Conservation (phyloP, 768 basidiomycete genomes). For the Tylopilus rubrobrunneus region DNA sequence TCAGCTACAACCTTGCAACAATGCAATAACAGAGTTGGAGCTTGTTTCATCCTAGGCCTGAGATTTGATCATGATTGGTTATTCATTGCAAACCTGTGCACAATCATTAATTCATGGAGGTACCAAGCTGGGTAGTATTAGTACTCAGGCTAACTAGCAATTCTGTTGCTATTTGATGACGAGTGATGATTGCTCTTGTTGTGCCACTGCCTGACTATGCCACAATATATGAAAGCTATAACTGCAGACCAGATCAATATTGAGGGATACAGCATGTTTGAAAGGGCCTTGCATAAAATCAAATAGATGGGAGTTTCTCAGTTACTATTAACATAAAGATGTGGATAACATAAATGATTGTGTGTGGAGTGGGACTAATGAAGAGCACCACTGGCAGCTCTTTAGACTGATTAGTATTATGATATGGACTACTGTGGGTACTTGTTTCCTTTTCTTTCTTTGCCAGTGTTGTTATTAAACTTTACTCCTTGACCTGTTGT, state of each 20-base stretch:
- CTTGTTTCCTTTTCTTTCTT: too few relatives aligned
- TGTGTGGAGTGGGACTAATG: not conserved
- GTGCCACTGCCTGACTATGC: conserved; percentile 20
- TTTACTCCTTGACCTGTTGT: too few relatives aligned
- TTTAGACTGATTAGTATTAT: too few relatives aligned
- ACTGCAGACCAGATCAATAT: conserved; percentile 16
- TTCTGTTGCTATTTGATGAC: conserved; percentile 15
- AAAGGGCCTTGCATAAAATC: conserved; percentile 17
- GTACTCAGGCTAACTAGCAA: not conserved
- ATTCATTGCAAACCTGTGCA: conserved; percentile 23
- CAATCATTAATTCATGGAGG: conserved; percentile 21
- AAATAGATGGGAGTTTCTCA: conserved; percentile 26
- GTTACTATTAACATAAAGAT: conserved; percentile 15
- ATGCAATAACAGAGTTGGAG: conserved; percentile 22
- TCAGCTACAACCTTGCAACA: conserved; percentile 11
- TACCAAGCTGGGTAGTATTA: conserved; percentile 9
- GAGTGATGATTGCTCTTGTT: conserved; percentile 19
- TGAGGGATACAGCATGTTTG: conserved; percentile 25
- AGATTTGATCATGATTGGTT: conserved; percentile 13
- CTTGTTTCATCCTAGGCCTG: conserved; percentile 6
- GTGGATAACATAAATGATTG: conserved; percentile 11
- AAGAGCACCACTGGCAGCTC: too few relatives aligned
- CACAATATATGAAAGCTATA: conserved; percentile 18
- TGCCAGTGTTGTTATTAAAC: too few relatives aligned
- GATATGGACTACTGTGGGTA: too few relatives aligned